A percentile compares a stretch with the other conserved stretches of the same genome.
phyloP scores from a whole-genome alignment of 73 alveolate species.

The Tetrahymena elliotti region DNA sequence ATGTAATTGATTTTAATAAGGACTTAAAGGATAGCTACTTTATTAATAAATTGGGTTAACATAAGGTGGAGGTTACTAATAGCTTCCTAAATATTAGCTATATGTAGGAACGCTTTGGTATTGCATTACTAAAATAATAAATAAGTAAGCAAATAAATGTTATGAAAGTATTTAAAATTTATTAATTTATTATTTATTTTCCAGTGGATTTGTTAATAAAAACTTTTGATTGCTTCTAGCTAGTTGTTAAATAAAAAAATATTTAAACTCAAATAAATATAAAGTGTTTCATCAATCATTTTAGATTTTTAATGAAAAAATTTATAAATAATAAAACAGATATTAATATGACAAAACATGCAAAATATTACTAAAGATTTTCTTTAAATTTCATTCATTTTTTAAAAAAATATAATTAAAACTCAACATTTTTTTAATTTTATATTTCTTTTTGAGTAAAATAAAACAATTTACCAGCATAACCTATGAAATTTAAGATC shows the following conservation, averaged over 20 bases:
- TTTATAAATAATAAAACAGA: too few species aligned
- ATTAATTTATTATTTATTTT: too few species aligned
- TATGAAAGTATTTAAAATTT: neutral
- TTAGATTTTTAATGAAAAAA: too few species aligned
- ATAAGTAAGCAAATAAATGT: neutral
- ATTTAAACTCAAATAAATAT: neutral
- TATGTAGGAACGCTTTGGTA: neutral
- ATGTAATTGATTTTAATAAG: neutral
- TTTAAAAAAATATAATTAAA: too few species aligned
- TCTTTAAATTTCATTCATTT: too few species aligned
- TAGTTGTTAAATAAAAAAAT: neutral
- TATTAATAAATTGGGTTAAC: neutral
- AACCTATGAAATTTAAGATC: too few species aligned
- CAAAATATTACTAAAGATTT: too few species aligned
- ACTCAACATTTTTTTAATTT: too few species aligned
- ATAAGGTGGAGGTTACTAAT: neutral
- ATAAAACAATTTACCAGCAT: too few species aligned
- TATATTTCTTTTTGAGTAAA: too few species aligned
- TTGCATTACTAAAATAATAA: neutral
- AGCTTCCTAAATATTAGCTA: neutral
- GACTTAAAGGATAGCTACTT: neutral
- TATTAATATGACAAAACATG: too few species aligned
- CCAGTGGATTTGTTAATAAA: neutral
- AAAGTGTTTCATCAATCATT: too few species aligned
- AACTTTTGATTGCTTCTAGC: neutral